Evolutionary conservation across 2,329 filamentous ascomycete genomes (phyloP).

Genomic region (Neocatenulostroma microsporum): DNA sequence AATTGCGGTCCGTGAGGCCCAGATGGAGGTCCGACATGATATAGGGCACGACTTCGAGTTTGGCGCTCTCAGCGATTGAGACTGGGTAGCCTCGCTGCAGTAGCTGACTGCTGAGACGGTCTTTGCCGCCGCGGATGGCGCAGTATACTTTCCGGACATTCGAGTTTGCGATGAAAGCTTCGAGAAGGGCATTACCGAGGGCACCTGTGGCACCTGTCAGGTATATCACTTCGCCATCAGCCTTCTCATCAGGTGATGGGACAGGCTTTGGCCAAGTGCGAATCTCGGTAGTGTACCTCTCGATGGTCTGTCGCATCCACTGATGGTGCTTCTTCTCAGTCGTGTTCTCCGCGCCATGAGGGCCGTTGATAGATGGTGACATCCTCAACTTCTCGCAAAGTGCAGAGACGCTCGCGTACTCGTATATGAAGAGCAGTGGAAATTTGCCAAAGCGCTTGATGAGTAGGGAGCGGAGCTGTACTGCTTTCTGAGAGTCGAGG

Average conservation of each 20-base stretch:
- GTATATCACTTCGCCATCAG: slow-evolving; percentile 1
- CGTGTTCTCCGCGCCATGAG: no score
- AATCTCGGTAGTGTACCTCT: background rate
- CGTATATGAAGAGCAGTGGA: background rate
- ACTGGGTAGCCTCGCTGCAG: background rate
- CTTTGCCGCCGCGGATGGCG: background rate
- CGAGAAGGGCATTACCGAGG: background rate
- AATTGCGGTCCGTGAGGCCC: background rate
- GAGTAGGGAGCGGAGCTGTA: background rate
- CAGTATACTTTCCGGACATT: background rate
- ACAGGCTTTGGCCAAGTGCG: no score
- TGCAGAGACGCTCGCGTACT: background rate
- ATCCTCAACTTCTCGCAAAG: background rate
- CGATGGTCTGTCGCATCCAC: background rate
- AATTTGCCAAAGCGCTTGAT: slow-evolving; percentile 3
- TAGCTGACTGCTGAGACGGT: background rate
- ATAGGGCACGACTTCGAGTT: background rate
- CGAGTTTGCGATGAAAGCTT: background rate
- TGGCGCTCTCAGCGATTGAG: background rate
- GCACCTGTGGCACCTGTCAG: background rate
- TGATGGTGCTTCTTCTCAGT: background rate
- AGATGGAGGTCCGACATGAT: background rate
- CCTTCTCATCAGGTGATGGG: no score
- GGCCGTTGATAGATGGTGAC: background rate
- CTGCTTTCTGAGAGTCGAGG: slow-evolving; percentile 4